Evolutionary conservation across 495 filamentous ascomycete species (phyloP).

Genomic region (Lasiosphaeria ovina): DNA sequence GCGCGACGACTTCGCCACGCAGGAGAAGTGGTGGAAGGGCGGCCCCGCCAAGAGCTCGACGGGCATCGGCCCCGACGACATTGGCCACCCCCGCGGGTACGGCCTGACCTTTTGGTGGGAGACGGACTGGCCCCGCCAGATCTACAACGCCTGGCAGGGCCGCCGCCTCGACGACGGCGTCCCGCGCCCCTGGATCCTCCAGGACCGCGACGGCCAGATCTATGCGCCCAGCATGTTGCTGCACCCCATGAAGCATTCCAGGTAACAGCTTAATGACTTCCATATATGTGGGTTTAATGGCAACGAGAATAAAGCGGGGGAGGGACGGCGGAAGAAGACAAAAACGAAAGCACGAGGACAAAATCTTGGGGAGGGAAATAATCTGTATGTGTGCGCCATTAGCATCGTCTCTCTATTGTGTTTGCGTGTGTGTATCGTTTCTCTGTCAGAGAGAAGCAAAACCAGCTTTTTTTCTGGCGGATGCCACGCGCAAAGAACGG

Average conservation of each 20-base stretch:
- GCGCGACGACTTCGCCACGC: constrained; percentile 18
- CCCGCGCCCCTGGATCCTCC: constrained; percentile 25
- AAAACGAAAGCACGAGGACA: too few relatives aligned
- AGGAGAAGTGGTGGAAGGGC: constrained; percentile 35
- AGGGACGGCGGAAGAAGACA: too few relatives aligned
- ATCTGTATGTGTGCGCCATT: too few relatives aligned
- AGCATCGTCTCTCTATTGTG: too few relatives aligned
- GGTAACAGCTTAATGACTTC: background rate
- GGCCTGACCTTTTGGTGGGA: constrained; percentile 37
- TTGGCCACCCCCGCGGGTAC: constrained; percentile 24
- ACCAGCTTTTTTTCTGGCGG: too few relatives aligned
- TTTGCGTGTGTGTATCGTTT: too few relatives aligned
- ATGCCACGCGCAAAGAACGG: too few relatives aligned
- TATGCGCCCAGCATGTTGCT: constrained; percentile 32
- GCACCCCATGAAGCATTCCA: constrained; percentile 34
- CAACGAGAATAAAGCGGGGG: background rate
- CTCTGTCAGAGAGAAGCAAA: too few relatives aligned
- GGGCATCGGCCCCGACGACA: constrained; percentile 26
- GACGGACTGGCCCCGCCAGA: constrained; percentile 24
- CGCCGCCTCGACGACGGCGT: constrained; percentile 9
- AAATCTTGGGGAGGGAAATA: too few relatives aligned
- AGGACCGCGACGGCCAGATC: constrained; percentile 22
- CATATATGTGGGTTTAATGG: background rate
- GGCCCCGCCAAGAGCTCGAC: constrained; percentile 26
- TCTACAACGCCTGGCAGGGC: constrained; percentile 29